phyloP scores from a whole-genome alignment of 176 grass and related monocot genomes.

The Poa pratensis region DNA sequence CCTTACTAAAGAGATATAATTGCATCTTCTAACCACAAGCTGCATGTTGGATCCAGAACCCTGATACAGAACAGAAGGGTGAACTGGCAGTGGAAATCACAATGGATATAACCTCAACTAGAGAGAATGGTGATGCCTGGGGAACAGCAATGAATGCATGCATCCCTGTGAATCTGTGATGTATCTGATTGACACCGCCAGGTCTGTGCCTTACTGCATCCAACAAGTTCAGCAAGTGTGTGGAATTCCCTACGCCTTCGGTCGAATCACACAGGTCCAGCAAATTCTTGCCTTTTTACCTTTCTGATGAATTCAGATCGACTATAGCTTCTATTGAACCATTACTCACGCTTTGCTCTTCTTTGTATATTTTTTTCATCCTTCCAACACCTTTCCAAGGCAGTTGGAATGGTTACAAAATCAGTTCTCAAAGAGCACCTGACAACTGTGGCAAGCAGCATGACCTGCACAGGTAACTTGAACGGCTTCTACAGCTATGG shows the following conservation, averaged over 20 bases:
- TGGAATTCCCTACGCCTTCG: conserved; percentile 52
- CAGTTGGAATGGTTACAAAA: conserved; percentile 58
- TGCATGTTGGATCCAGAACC: conserved; percentile 53
- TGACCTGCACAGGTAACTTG: conserved; percentile 61
- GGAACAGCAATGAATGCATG: conserved; percentile 61
- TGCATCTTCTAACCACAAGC: conserved; percentile 44
- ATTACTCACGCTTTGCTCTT: conserved; percentile 23
- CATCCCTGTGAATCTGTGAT: conserved; percentile 71
- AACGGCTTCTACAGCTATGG: conserved; percentile 63
- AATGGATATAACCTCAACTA: conserved; percentile 41
- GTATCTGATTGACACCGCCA: conserved; percentile 61
- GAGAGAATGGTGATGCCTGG: conserved; percentile 50
- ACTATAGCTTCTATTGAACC: not conserved
- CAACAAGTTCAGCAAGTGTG: conserved; percentile 52
- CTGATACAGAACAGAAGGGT: conserved; percentile 45
- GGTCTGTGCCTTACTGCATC: conserved; percentile 58
- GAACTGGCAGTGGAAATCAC: conserved; percentile 60
- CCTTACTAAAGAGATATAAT: conserved; percentile 22
- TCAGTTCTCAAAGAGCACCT: conserved; percentile 61
- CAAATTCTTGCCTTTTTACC: conserved; percentile 3
- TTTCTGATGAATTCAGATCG: conserved; percentile 32
- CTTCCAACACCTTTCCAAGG: conserved; percentile 61
- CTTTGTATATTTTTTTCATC: not conserved
- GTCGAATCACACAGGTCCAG: conserved; percentile 52
- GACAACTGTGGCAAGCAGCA: conserved; percentile 61